phyloP scores from a whole-genome alignment of 805 yeast species.

The Metschnikowia proteae region DNA sequence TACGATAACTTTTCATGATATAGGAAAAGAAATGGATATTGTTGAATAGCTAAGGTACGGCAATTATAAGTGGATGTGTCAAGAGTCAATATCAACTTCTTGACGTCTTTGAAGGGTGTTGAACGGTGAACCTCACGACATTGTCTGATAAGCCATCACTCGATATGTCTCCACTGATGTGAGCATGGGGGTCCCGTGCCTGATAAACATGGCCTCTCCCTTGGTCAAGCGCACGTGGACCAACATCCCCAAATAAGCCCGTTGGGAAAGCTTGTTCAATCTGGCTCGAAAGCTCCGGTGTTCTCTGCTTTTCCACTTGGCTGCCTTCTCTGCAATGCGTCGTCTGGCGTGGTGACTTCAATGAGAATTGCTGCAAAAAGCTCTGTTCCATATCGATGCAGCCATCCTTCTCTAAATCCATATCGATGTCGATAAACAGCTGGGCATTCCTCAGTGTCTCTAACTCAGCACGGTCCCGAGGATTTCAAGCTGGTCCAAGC shows the following conservation, averaged over 20 bases:
- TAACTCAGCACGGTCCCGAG: constrained; percentile 67
- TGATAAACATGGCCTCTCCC: constrained; percentile 97
- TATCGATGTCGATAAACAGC: constrained; percentile 47
- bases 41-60: too few relatives aligned
- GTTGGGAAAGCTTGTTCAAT: constrained; percentile 80
- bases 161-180: constrained; percentile 96
- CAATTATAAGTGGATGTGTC: too few relatives aligned
- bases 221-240: constrained; percentile 78
- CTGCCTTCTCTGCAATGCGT: constrained; percentile 54
- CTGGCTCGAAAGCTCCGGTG: constrained; percentile 62
- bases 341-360: constrained; percentile 67
- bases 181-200: constrained; percentile 98
- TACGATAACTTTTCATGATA: too few relatives aligned
- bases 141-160: constrained; percentile 99
- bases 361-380: constrained; percentile 69
- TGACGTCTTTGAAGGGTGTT: constrained; percentile 98
- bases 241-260: constrained; percentile 97
- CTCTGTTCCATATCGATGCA: constrained; percentile 55
- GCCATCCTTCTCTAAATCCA: constrained; percentile 39
- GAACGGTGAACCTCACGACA: constrained; percentile 96
- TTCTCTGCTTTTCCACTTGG: constrained; percentile 53
- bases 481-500: constrained; percentile 69
- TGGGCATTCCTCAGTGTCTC: constrained; percentile 56
- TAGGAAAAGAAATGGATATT: too few relatives aligned
- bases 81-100: constrained; percentile 59